A percentile compares a stretch with the other conserved stretches of the same genome.
phyloP scores from a whole-genome alignment of 805 yeast species.

The Sungouiozyma ichnusensis region DNA sequence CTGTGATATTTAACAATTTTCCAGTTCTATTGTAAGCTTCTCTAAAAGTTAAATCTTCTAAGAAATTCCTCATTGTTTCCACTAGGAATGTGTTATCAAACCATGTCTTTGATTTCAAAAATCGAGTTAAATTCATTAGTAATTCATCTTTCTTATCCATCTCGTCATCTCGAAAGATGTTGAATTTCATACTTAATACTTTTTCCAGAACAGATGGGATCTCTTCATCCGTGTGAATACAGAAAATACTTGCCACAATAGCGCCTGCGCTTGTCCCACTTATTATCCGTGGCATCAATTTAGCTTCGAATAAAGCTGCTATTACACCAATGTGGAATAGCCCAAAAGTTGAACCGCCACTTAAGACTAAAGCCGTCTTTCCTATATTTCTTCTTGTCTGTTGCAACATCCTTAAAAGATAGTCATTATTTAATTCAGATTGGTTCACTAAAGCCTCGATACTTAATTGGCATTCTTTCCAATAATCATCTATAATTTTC shows the following conservation, averaged over 20 bases:
- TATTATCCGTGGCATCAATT: conserved; percentile 72
- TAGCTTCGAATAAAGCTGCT: conserved; percentile 62
- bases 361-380: conserved; percentile 83
- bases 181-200: conserved; percentile 36
- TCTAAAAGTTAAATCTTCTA: conserved; percentile 86
- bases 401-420: conserved; percentile 64
- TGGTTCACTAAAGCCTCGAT: conserved; percentile 14
- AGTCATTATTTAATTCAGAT: conserved; percentile 48
- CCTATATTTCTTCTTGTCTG: conserved; percentile 91
- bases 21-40: conserved; percentile 95
- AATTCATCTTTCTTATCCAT: conserved; percentile 43
- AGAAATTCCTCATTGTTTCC: conserved; percentile 61
- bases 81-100: conserved; percentile 67
- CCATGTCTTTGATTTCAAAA: conserved; percentile 82
- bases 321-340: conserved; percentile 87
- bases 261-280: conserved; percentile 97
- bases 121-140: conserved; percentile 38
- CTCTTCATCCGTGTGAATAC: conserved; percentile 72
- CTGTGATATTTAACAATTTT: conserved; percentile 84
- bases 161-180: conserved; percentile 45
- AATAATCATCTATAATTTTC: conserved; percentile 67
- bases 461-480: conserved; percentile 60
- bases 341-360: conserved; percentile 96
- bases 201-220: conserved; percentile 41
- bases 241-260: conserved; percentile 79